Conservation (phyloP, 1,139 yeast genomes). For the Candida pseudocylindracea region DNA sequence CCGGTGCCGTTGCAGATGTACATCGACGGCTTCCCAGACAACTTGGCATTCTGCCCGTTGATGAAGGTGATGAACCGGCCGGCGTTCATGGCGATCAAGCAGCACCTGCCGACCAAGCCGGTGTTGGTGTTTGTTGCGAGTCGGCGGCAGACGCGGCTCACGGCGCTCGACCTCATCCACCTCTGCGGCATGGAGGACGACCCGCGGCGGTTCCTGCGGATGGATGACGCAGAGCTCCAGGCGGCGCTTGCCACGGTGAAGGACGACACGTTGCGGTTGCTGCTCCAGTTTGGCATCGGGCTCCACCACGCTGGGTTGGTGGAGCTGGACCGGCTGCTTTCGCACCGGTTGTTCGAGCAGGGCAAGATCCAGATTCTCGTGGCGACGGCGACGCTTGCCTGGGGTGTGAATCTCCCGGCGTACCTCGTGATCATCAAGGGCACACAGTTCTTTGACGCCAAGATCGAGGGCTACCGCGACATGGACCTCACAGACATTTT, state of each 20-base stretch:
- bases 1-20: constrained; percentile 97
- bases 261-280: constrained; percentile 69
- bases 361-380: constrained; percentile 77
- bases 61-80: constrained; percentile 99
- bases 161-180: constrained; percentile 84
- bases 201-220: constrained; percentile 67
- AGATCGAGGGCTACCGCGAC: constrained; percentile 58
- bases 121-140: constrained; percentile 92
- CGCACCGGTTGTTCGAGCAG: constrained; percentile 67
- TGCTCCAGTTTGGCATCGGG: constrained; percentile 91
- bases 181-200: constrained; percentile 88
- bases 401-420: constrained; percentile 96
- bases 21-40: constrained; percentile 93
- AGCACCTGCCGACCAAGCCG: constrained; percentile 85
- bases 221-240: constrained; percentile 55
- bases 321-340: constrained; percentile 69
- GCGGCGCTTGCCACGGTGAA: constrained; percentile 43
- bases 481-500: constrained; percentile 85
- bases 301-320: constrained; percentile 95
- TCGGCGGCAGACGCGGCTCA: constrained; percentile 86
- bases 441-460: constrained; percentile 71
- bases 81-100: constrained; percentile 88
- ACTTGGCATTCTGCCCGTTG: constrained; percentile 79
- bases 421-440: constrained; percentile 87
- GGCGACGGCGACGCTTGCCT: constrained; percentile 90